Conservation (phyloP, 441 rosid species). For the Jatropha podagrica region DNA sequence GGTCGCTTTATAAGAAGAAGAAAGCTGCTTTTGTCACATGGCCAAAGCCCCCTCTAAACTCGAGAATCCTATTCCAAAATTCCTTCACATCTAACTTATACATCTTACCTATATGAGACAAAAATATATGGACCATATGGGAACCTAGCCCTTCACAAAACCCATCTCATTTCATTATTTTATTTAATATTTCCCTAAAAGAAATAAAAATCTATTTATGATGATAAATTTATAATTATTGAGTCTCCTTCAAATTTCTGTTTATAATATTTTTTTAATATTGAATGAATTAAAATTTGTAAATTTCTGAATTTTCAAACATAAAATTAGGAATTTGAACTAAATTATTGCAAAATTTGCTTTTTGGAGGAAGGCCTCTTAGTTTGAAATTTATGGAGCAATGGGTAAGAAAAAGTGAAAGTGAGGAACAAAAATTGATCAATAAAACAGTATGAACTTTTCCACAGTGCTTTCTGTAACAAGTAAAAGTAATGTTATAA, state of each 20-base stretch:
- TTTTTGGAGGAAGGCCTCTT: not conserved
- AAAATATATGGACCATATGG: conserved; percentile 2
- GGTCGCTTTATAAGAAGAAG: conserved; percentile 71
- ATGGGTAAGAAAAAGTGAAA: not conserved
- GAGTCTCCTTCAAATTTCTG: too few relatives aligned
- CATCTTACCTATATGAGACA: conserved; percentile 4
- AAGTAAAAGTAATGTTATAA: not conserved
- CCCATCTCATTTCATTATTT: conserved; percentile 6
- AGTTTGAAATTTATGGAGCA: not conserved
- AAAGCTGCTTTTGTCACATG: conserved; percentile 83
- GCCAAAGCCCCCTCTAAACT: conserved; percentile 21
- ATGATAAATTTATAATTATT: too few relatives aligned
- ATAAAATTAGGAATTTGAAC: too few relatives aligned
- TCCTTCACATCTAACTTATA: too few relatives aligned
- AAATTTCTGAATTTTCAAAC: too few relatives aligned
- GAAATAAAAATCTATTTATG: too few relatives aligned
- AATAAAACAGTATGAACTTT: not conserved
- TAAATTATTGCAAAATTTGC: too few relatives aligned
- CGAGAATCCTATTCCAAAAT: conserved; percentile 26
- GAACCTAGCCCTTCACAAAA: conserved; percentile 11
- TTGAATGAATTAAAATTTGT: too few relatives aligned
- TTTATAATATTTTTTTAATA: too few relatives aligned
- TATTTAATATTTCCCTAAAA: too few relatives aligned
- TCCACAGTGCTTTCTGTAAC: not conserved
- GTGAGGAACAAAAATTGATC: not conserved